Percentiles rank a stretch among this genome's conserved stretches.
phyloP scores from a whole-genome alignment of 78 protist species.

The Protostelium mycophagum region DNA sequence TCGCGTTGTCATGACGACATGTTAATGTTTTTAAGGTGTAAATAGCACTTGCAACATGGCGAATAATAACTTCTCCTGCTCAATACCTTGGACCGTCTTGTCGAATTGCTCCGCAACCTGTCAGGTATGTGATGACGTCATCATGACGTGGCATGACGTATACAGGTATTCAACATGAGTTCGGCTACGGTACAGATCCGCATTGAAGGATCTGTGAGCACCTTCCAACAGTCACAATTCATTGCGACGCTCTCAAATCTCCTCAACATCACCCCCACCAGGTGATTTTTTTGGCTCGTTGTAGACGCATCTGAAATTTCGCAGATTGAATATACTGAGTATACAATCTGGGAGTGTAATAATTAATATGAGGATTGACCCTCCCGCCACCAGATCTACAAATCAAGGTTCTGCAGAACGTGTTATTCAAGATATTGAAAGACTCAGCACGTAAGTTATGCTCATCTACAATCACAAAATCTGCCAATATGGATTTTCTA shows the following conservation, averaged over 20 bases:
- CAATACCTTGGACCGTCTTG: background rate
- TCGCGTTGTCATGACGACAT: too few relatives aligned
- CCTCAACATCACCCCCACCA: background rate
- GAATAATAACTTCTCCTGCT: background rate
- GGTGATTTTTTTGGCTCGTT: background rate
- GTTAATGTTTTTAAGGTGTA: too few relatives aligned
- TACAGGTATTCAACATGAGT: background rate
- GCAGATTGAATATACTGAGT: background rate
- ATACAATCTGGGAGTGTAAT: background rate
- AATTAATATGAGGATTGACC: background rate
- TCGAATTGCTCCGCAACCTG: too few relatives aligned
- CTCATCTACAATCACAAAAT: background rate
- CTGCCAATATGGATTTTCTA: background rate
- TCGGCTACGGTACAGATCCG: background rate
- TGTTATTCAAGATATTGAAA: background rate
- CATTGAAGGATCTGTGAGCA: background rate
- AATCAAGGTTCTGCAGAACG: background rate
- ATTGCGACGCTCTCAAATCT: background rate
- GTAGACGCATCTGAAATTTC: background rate
- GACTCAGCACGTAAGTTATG: too few relatives aligned
- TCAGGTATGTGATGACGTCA: too few relatives aligned
- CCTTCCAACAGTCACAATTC: background rate
- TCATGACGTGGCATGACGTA: background rate
- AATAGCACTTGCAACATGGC: background rate
- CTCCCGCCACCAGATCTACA: background rate